Conservation (phyloP, 257 asterid species). For the Orobanche coerulescens region DNA sequence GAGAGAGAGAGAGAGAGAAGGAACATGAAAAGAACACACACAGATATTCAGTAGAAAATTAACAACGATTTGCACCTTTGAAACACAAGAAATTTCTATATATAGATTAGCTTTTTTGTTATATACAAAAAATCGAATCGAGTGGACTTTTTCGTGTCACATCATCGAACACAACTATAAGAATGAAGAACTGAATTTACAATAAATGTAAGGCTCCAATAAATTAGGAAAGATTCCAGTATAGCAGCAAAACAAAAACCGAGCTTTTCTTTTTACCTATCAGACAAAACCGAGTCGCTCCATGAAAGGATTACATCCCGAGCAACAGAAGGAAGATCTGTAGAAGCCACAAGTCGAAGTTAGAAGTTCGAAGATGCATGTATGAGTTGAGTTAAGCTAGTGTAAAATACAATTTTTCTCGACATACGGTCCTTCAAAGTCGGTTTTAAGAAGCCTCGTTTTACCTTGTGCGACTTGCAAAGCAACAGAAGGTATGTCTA, state of each 20-base stretch:
- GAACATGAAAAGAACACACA: neutral
- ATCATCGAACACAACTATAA: conserved; percentile 15
- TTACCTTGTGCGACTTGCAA: conserved; percentile 82
- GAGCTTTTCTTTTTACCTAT: conserved; percentile 52
- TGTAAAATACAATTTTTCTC: neutral
- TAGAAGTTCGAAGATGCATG: conserved; percentile 1
- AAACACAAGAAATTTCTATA: conserved; percentile 7
- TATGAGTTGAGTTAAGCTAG: neutral
- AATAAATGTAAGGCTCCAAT: neutral
- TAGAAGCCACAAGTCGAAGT: conserved; percentile 13
- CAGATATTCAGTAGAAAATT: neutral
- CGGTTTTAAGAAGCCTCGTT: conserved; percentile 1
- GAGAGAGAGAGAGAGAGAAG: conserved; percentile 9
- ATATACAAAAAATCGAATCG: conserved; percentile 17
- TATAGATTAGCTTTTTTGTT: conserved; percentile 3
- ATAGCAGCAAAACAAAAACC: neutral
- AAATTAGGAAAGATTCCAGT: neutral
- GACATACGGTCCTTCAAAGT: neutral
- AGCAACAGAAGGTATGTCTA: conserved; percentile 76
- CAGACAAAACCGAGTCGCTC: conserved; percentile 69
- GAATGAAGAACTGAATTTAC: conserved; percentile 13
- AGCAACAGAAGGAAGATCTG: conserved; percentile 93
- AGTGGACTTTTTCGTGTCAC: neutral
- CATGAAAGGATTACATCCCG: conserved; percentile 89
- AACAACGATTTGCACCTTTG: neutral